A percentile compares a stretch with the other conserved stretches of the same genome.
phyloP scores from a whole-genome alignment of 176 grass and related monocot species.

The Dactylis glomerata region DNA sequence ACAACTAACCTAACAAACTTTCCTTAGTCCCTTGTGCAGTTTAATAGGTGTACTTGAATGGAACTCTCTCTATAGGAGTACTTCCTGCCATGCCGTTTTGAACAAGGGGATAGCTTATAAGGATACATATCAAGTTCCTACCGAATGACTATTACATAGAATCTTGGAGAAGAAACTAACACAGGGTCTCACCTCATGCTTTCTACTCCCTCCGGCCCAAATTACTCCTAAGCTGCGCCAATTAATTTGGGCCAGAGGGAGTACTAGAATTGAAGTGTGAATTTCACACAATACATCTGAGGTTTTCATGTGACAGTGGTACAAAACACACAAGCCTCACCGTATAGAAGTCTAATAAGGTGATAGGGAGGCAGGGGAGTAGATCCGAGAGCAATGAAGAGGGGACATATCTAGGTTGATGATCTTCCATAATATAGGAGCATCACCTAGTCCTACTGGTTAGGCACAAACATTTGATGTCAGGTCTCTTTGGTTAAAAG shows the following conservation, averaged over 20 bases:
- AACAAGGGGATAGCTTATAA: slow-evolving; percentile 1
- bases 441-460: neutral
- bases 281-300: neutral
- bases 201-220: no score
- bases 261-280: neutral
- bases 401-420: neutral
- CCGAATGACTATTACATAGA: neutral
- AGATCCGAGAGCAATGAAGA: neutral
- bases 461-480: neutral
- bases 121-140: neutral
- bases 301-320: neutral
- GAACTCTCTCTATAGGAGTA: neutral
- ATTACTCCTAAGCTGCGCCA: no score
- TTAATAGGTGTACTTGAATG: neutral
- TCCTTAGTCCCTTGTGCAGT: neutral
- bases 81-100: neutral
- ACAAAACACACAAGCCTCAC: neutral
- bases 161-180: neutral
- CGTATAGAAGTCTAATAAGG: neutral
- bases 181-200: neutral
- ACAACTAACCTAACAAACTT: neutral
- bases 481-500: neutral
- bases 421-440: neutral
- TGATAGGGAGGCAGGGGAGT: neutral
- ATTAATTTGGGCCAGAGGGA: no score